Base-by-base conservation (phyloP, 306 rosid species). In the Cicer yamashitae region DNA sequence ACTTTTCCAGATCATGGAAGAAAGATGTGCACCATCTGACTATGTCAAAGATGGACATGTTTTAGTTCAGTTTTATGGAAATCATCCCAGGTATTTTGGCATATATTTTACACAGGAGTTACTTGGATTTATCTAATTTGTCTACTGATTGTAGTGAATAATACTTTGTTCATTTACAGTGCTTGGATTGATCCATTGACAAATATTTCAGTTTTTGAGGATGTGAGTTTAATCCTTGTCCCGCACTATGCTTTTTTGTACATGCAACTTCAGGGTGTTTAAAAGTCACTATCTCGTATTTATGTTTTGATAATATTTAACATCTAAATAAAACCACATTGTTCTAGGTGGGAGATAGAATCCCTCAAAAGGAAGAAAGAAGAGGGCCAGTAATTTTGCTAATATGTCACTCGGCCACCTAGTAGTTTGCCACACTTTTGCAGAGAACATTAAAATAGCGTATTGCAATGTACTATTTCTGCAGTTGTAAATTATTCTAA, bases 41-140 rank as follows among this genome's bases (percentile, higher is more conserved):
- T 43, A 63, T 43, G 74, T 25, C 30, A 62, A 62, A 75, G 86
- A 78, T 81, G 81, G 90, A 50, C 81, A 75, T 67, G 90, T 86
- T 76, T 72, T 83, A 50, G 90, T 86, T 47, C 84, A 86, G 48
- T 86, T 84, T 75, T 83, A 78, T 68, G 90, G 90, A 67, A 83
- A 77, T 68, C 80, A 20, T 54, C 76, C 68, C 75, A 65, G 87
- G 85, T 86, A 81, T 67, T 78, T 60, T 18, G 30, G 48, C 66
- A 45, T 63, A 71, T 67, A n/a, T 71, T 57, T 73, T 73, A 20
- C 46, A 20, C 8, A 71, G 7, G 11, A 48, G 25, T 81, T 72
- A 81, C 67, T n/a, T 64, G 61, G 17, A 46, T 60, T 44, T 56
- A 20, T 46, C 39, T 78, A 38, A 52, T 69, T 48, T 60, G 34